These are phyloP conservation scores for Calycina herbarum DNA, from an alignment of 2,329 filamentous ascomycete genomes.

Conservation along the genomic window DNA sequence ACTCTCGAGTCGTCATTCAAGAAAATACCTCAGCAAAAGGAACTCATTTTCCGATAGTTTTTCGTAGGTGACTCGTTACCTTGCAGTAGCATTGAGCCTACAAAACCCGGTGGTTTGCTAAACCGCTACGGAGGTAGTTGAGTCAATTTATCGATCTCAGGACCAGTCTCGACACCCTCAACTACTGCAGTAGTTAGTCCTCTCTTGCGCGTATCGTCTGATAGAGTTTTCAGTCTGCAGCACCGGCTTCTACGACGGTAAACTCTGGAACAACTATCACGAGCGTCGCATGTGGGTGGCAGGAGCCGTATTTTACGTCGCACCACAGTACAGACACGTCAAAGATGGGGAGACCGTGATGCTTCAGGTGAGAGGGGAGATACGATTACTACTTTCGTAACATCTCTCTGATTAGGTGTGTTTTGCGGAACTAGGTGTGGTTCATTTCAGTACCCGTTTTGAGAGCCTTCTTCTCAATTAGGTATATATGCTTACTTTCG, in stretches of 20 bases:
- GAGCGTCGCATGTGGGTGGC: neutral
- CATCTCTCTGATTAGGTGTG: neutral
- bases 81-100: constrained; percentile 2
- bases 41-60: neutral
- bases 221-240: neutral
- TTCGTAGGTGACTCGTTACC: neutral
- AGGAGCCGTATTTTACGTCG: neutral
- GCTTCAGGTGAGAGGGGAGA: neutral
- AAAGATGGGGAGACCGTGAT: neutral
- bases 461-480: too few species aligned
- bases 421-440: neutral
- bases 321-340: neutral
- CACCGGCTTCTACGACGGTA: neutral
- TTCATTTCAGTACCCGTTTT: neutral
- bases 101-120: neutral
- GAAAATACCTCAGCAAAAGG: neutral
- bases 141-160: neutral
- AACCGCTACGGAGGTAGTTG: neutral
- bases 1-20: too few species aligned
- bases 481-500: neutral
- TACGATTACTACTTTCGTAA: neutral
- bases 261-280: neutral
- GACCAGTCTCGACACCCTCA: neutral
- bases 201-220: too few species aligned
- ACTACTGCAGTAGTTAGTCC: neutral